Evolutionary conservation across 768 basidiomycete species (phyloP).

Genomic region (Boletus tylopilopsis): DNA sequence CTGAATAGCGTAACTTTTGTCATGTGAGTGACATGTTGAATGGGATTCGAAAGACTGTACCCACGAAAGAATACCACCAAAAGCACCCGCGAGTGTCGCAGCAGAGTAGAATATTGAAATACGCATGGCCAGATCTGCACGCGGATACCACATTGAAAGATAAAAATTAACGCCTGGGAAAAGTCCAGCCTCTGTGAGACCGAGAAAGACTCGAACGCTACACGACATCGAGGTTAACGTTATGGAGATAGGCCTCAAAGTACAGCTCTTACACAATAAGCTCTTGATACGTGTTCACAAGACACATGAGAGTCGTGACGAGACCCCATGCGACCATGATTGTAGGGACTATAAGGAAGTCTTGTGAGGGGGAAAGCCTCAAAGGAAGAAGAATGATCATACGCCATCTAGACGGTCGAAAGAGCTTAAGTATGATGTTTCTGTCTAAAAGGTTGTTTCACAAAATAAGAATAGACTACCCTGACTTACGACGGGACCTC

Average conservation of each 20-base stretch:
- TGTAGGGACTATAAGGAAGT: constrained; percentile 29
- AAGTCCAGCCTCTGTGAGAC: constrained; percentile 45
- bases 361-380: constrained; percentile 4
- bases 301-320: constrained; percentile 37
- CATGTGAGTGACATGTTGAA: background rate
- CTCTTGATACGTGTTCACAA: constrained; percentile 31
- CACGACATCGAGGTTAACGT: background rate
- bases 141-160: constrained; percentile 57
- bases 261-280: constrained; percentile 27
- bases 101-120: constrained; percentile 65
- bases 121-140: constrained; percentile 51
- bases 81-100: constrained; percentile 53
- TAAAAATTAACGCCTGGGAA: constrained; percentile 40
- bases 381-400: background rate
- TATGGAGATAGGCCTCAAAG: background rate
- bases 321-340: constrained; percentile 40
- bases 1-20: too few species aligned
- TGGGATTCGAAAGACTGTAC: constrained; percentile 8
- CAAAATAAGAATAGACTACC: background rate
- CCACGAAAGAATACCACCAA: constrained; percentile 46
- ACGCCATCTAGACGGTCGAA: constrained; percentile 35
- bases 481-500: constrained; percentile 36
- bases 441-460: constrained; percentile 15
- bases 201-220: constrained; percentile 43
- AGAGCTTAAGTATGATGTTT: constrained; percentile 35